Base-by-base conservation (phyloP, 1,284 basidiomycete genomes). In the Leccinum olivaceoglutinosum region DNA sequence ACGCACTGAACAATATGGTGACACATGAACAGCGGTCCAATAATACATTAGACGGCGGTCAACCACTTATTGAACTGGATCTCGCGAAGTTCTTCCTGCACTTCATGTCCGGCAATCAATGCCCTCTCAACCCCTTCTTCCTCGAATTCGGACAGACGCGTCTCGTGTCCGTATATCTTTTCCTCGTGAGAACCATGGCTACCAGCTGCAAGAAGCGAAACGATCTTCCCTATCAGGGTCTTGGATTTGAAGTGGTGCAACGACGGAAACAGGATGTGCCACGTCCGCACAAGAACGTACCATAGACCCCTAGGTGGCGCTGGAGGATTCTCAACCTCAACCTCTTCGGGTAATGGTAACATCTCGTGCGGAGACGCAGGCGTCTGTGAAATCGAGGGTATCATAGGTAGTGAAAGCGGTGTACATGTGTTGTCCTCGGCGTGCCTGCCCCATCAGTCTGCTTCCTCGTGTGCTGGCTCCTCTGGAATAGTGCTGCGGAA, bases 231-330 rank as follows among this genome's bases (percentile, higher is more conserved):
- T 7, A 91, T 68, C 61, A 87, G 70, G 11, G 89, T 88, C 75
- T 96, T 96, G 57, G 82, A 79, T 34, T 79, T 69, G 74, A 97
- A 90, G 63, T 86, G 81, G 65, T 91, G 87, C 5, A 99, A 77
- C 0, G 95, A 93, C 0, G 96, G 96, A 77, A 97, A 97, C 12
- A 98, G 80, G 1, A 86, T 84, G 68, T 88, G 82, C 60, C 76
- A 80, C 0, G 81, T 77, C 46, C 78, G 78, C 4, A 73, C 71
- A 3, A 86, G 61, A 11, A 80, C 70, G 38, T 77, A 67, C 62
- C 73, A 72, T 29, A 80, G 59, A n/a, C 79, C 78, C 68, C 82
- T 80, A 16, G 78, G 68, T 38, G 74, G 77, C 10, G 81, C 76
- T 1, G 70, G 77, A 5, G 78, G 79, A 4, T 71, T 65, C 61